Conservation (phyloP, 2,329 filamentous ascomycete genomes). For the Diaporthe ampelina region DNA sequence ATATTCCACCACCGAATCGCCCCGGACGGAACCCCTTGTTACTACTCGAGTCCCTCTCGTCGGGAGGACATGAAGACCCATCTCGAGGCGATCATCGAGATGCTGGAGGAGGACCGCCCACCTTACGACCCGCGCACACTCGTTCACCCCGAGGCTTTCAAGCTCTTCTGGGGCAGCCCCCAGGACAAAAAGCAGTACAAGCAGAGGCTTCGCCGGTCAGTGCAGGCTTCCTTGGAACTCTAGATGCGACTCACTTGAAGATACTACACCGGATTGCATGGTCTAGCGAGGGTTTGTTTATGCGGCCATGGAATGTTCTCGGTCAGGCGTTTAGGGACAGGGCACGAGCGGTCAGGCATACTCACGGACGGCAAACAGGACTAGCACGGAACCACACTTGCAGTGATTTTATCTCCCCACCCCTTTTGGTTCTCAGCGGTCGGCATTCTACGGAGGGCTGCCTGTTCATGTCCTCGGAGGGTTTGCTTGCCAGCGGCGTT, state of each 20-base stretch:
- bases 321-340: slow-evolving; percentile 33
- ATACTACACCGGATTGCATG: slow-evolving; percentile 10
- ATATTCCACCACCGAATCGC: slow-evolving; percentile 93
- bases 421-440: slow-evolving; percentile 12
- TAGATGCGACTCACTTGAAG: slow-evolving; percentile 41
- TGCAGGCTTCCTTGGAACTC: slow-evolving; percentile 73
- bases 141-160: slow-evolving; percentile 88
- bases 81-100: slow-evolving; percentile 84
- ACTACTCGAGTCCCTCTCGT: slow-evolving; percentile 73
- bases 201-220: slow-evolving; percentile 82
- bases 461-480: background rate
- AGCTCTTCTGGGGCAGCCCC: slow-evolving; percentile 85
- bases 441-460: slow-evolving; percentile 5
- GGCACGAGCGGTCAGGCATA: slow-evolving; percentile 30
- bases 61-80: slow-evolving; percentile 85
- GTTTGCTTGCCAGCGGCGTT: slow-evolving; percentile 37
- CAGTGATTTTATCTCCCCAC: slow-evolving; percentile 6
- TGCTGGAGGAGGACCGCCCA: slow-evolving; percentile 89
- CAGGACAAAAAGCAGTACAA: slow-evolving; percentile 90
- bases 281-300: slow-evolving; percentile 16
- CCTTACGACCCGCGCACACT: slow-evolving; percentile 91
- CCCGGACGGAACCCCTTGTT: slow-evolving; percentile 84
- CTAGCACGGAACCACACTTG: slow-evolving; percentile 27
- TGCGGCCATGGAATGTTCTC: slow-evolving; percentile 24
- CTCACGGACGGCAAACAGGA: slow-evolving; percentile 33